These are phyloP conservation scores for Fusarium guadeloupense DNA, from an alignment of 2,329 filamentous ascomycete species.

Conservation along the genomic window DNA sequence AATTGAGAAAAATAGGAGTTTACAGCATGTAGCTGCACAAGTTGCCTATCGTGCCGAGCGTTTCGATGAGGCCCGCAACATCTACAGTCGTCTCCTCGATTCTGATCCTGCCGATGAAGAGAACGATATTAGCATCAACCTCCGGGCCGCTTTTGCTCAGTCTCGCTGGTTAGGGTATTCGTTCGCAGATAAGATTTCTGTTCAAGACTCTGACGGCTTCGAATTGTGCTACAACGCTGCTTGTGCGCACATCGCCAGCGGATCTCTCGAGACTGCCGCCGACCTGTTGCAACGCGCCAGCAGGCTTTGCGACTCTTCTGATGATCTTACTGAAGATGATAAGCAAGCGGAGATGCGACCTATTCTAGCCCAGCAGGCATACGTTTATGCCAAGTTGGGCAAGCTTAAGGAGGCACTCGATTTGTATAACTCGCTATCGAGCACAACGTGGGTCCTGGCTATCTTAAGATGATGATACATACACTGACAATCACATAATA, in stretches of 20 bases:
- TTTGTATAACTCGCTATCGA: slow-evolving; percentile 69
- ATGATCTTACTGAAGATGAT: slow-evolving; percentile 78
- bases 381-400: slow-evolving; percentile 73
- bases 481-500: slow-evolving; percentile 47
- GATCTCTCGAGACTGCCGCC: slow-evolving; percentile 71
- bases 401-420: slow-evolving; percentile 71
- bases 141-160: slow-evolving; percentile 76
- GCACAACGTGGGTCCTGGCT: slow-evolving; percentile 63
- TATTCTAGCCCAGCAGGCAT: slow-evolving; percentile 80
- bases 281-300: slow-evolving; percentile 75
- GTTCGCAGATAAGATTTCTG: slow-evolving; percentile 57
- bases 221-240: slow-evolving; percentile 85
- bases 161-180: slow-evolving; percentile 71
- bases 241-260: slow-evolving; percentile 75
- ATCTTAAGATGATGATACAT: background rate
- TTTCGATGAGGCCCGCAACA: slow-evolving; percentile 70
- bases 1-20: slow-evolving; percentile 46
- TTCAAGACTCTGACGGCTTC: slow-evolving; percentile 74
- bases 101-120: slow-evolving; percentile 67
- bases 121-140: slow-evolving; percentile 80
- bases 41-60: slow-evolving; percentile 78
- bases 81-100: slow-evolving; percentile 69
- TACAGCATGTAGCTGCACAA: slow-evolving; percentile 68
- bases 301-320: slow-evolving; percentile 75
- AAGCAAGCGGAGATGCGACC: slow-evolving; percentile 78